A percentile compares a stretch with the other conserved stretches of the same genome.
phyloP scores from a whole-genome alignment of 495 filamentous ascomycete genomes.

The Podospora appendiculata region DNA sequence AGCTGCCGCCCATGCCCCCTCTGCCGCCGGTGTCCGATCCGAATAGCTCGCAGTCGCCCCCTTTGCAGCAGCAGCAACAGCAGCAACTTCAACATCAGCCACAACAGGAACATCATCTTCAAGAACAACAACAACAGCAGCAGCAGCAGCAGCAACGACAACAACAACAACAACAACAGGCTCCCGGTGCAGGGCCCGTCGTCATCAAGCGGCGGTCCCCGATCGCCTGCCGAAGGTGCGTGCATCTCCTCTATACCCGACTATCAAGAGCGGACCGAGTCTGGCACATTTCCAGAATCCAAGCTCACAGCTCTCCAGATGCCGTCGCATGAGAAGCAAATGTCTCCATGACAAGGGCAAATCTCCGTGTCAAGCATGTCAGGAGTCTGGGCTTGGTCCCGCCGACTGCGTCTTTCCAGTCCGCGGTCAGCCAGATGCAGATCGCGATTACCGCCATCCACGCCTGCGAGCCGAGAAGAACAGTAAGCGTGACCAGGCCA shows the following conservation, averaged over 20 bases:
- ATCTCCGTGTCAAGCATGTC: constrained; percentile 35
- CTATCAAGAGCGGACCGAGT: too few species aligned
- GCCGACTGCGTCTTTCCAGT: constrained; percentile 37
- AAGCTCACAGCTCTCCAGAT: constrained; percentile 22
- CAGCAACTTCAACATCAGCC: too few species aligned
- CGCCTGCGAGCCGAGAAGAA: constrained; percentile 34
- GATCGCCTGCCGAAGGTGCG: constrained; percentile 43
- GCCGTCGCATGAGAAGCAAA: constrained; percentile 43
- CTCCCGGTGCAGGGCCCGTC: not conserved
- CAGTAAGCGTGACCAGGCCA: constrained; percentile 24
- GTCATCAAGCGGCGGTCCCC: constrained; percentile 36
- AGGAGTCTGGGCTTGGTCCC: constrained; percentile 31
- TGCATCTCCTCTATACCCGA: not conserved
- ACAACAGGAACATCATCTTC: too few species aligned
- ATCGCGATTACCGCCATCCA: constrained; percentile 40
- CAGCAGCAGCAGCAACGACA: too few species aligned
- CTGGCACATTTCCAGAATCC: not conserved
- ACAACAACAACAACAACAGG: not conserved
- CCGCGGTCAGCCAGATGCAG: constrained; percentile 35
- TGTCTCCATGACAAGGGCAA: constrained; percentile 37
- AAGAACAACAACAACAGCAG: too few species aligned
- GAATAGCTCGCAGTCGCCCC: too few species aligned
- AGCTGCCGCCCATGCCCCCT: constrained; percentile 5
- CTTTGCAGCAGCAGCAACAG: too few species aligned
- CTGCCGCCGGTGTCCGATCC: not conserved